Percentiles rank a stretch among this genome's conserved stretches.
These are phyloP conservation scores for Ceratocystiopsis minuta DNA, from an alignment of 2,329 filamentous ascomycete species.

Conservation along the genomic window DNA sequence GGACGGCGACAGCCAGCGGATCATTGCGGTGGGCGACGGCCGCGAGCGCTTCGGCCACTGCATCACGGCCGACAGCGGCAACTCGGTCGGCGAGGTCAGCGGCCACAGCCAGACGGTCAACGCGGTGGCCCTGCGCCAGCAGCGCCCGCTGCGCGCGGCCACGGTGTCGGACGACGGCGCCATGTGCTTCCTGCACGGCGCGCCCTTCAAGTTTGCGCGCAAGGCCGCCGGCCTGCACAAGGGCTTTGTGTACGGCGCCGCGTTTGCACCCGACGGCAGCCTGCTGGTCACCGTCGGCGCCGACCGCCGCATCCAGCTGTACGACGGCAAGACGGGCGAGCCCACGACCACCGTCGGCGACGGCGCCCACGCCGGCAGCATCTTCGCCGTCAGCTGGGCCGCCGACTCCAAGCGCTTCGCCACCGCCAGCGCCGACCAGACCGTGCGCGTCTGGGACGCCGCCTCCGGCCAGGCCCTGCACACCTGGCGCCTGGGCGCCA, in stretches of 20 bases:
- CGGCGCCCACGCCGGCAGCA: constrained; percentile 62
- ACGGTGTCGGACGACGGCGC: constrained; percentile 82
- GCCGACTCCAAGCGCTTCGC: constrained; percentile 72
- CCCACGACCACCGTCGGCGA: constrained; percentile 52
- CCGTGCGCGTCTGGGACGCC: constrained; percentile 84
- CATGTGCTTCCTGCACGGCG: constrained; percentile 82
- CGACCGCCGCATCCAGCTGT: constrained; percentile 85
- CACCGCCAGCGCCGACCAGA: constrained; percentile 86
- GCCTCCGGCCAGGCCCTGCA: constrained; percentile 61
- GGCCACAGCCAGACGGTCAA: constrained; percentile 88
- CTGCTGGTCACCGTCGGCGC: constrained; percentile 74
- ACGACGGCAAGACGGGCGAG: constrained; percentile 91
- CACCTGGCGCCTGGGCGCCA: constrained; percentile 65
- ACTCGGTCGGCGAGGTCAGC: constrained; percentile 84
- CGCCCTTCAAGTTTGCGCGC: constrained; percentile 90
- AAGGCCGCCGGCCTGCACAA: constrained; percentile 64
- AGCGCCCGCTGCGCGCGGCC: constrained; percentile 76
- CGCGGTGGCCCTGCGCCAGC: constrained; percentile 71
- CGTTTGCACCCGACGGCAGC: constrained; percentile 77
- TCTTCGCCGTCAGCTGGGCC: constrained; percentile 83
- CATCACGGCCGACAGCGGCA: constrained; percentile 89
- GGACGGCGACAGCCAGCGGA: constrained; percentile 90
- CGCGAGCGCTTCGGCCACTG: constrained; percentile 87
- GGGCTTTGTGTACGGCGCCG: constrained; percentile 74
- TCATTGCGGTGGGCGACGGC: constrained; percentile 91